These are phyloP conservation scores for Grosmannia penicillata DNA, from an alignment of 2,329 filamentous ascomycete species.

Conservation along the genomic window DNA sequence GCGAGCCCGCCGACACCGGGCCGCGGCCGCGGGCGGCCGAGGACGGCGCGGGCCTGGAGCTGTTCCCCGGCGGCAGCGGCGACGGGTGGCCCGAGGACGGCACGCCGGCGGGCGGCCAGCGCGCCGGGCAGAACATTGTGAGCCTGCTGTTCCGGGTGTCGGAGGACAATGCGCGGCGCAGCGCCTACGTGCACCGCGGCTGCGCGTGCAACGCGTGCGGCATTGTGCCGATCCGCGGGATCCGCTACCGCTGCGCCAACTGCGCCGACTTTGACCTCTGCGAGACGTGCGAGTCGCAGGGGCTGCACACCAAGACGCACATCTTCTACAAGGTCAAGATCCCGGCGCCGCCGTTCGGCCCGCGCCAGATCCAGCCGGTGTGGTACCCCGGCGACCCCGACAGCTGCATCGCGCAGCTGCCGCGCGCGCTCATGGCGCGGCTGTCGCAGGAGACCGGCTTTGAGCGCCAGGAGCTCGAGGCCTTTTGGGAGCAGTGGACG, in stretches of 20 bases:
- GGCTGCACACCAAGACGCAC: conserved; percentile 73
- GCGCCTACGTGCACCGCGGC: conserved; percentile 82
- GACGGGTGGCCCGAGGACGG: conserved; percentile 34
- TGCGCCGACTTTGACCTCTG: conserved; percentile 94
- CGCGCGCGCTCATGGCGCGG: conserved; percentile 49
- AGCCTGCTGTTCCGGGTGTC: conserved; percentile 82
- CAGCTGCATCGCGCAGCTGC: conserved; percentile 51
- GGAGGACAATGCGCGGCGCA: conserved; percentile 76
- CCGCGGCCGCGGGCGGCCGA: background rate
- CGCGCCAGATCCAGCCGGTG: conserved; percentile 64
- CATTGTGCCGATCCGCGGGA: conserved; percentile 75
- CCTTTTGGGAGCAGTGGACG: conserved; percentile 92
- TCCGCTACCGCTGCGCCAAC: conserved; percentile 89
- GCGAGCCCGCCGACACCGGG: background rate
- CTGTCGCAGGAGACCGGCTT: conserved; percentile 60
- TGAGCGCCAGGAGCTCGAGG: conserved; percentile 78
- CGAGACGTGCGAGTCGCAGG: conserved; percentile 74
- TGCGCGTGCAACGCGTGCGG: conserved; percentile 87
- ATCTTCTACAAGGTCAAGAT: conserved; percentile 94
- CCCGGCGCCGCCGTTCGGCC: conserved; percentile 71
- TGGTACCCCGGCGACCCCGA: conserved; percentile 84
- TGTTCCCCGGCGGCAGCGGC: conserved; percentile 6
- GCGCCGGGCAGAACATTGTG: conserved; percentile 64
- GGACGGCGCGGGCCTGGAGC: background rate
- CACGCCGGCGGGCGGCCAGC: conserved; percentile 24